Conservation (phyloP, 2,329 filamentous ascomycete species). For the Dissoconium aciculare region DNA sequence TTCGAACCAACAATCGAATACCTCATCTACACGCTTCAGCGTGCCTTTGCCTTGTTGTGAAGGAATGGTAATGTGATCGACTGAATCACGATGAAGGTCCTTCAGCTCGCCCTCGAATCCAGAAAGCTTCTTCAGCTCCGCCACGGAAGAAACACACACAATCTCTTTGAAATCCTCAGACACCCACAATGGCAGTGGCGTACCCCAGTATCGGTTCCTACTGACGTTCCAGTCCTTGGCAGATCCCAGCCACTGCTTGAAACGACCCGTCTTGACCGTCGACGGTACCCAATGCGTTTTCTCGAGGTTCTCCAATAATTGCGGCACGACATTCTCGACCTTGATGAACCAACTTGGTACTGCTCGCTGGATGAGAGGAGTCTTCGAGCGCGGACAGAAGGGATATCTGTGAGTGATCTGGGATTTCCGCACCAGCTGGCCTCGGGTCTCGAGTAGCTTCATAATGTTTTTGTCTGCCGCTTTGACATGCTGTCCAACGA, state of each 20-base stretch:
- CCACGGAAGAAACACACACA: constrained; percentile 71
- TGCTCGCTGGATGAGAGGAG: constrained; percentile 79
- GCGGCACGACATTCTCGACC: constrained; percentile 65
- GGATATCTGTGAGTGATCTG: constrained; percentile 85
- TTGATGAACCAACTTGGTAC: constrained; percentile 93
- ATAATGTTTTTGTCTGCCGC: constrained; percentile 86
- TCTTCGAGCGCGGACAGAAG: constrained; percentile 91
- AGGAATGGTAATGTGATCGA: constrained; percentile 88
- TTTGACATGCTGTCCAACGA: constrained; percentile 78
- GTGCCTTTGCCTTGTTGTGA: constrained; percentile 74
- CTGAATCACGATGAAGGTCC: constrained; percentile 82
- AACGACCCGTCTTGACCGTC: constrained; percentile 81
- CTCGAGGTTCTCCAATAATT: constrained; percentile 84
- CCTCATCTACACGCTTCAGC: constrained; percentile 68
- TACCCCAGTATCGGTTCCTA: constrained; percentile 90
- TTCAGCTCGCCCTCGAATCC: constrained; percentile 71
- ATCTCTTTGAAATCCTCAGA: constrained; percentile 79
- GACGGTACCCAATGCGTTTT: constrained; percentile 81
- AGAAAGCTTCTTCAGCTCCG: constrained; percentile 70
- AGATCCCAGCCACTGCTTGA: constrained; percentile 80
- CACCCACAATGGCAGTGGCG: constrained; percentile 80
- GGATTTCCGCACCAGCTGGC: constrained; percentile 67
- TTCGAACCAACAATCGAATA: constrained; percentile 96
- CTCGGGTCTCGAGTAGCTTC: constrained; percentile 65
- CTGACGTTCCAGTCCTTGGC: constrained; percentile 94